A percentile compares a stretch with the other conserved stretches of the same genome.
Conservation (phyloP, 1,284 basidiomycete species). For the Microbotryum saponariae region DNA sequence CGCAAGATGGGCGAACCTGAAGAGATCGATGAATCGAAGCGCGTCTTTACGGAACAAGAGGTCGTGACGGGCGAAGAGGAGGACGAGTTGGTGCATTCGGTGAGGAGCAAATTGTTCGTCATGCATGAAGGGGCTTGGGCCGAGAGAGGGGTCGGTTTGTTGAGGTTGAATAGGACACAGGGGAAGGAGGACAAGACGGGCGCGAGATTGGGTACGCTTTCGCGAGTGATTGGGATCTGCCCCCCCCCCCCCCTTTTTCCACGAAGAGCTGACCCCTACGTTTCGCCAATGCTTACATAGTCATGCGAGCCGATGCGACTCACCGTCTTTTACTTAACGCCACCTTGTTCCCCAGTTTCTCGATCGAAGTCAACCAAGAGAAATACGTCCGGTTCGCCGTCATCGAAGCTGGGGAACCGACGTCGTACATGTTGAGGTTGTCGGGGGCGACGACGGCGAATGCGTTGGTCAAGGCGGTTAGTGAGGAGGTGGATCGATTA, state of each 20-base stretch:
- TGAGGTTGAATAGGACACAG: constrained; percentile 28
- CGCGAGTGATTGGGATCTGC: too few species aligned
- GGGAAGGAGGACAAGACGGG: constrained; percentile 10
- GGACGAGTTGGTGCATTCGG: constrained; percentile 30
- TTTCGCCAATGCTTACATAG: constrained; percentile 4
- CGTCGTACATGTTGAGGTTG: constrained; percentile 31
- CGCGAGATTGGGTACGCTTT: constrained; percentile 26
- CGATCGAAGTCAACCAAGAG: constrained; percentile 31
- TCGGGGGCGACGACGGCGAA: not conserved
- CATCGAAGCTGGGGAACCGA: constrained; percentile 28
- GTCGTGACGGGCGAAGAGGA: constrained; percentile 35
- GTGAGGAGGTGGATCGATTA: not conserved
- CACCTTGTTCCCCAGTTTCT: constrained; percentile 33
- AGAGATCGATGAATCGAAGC: constrained; percentile 7
- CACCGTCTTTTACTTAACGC: constrained; percentile 36
- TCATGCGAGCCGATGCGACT: constrained; percentile 37
- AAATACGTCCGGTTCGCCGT: constrained; percentile 36
- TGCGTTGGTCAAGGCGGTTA: not conserved
- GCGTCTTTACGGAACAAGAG: constrained; percentile 26
- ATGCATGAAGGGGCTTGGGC: constrained; percentile 32
- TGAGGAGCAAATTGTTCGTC: constrained; percentile 33
- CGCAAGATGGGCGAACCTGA: constrained; percentile 16
- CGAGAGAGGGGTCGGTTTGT: constrained; percentile 33
- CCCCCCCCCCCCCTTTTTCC: too few species aligned
- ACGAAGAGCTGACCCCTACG: not conserved